Percentiles rank a stretch among this genome's conserved stretches.
Conservation (phyloP, 2,329 filamentous ascomycete species). For the Colletotrichum australisinense region DNA sequence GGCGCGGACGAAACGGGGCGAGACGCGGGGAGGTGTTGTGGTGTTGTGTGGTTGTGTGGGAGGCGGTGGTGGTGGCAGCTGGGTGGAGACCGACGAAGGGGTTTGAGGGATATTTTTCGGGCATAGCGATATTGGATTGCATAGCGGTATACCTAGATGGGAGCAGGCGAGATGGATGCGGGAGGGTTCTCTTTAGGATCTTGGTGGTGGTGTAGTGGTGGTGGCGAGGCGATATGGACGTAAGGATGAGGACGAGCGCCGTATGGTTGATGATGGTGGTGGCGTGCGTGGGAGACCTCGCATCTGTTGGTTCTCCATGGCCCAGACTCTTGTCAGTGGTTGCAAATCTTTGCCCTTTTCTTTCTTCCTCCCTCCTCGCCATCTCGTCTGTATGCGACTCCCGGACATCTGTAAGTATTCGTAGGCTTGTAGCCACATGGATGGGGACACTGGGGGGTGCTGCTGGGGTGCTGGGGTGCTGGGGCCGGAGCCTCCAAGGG, state of each 20-base stretch:
- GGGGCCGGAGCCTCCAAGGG: neutral
- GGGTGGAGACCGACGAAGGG: neutral
- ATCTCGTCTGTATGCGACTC: neutral
- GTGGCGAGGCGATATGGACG: neutral
- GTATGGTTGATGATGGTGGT: neutral
- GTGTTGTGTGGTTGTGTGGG: neutral
- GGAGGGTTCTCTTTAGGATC: neutral
- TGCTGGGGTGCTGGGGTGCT: neutral
- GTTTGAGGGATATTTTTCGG: too few species aligned
- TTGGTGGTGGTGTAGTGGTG: constrained; percentile 14
- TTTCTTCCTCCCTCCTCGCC: neutral
- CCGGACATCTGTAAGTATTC: neutral
- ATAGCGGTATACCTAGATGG: neutral
- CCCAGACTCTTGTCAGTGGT: neutral
- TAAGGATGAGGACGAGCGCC: neutral
- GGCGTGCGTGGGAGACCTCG: constrained; percentile 17
- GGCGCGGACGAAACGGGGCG: constrained; percentile 12
- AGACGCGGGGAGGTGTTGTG: constrained; percentile 7
- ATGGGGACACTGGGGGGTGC: neutral
- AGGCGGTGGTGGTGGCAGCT: neutral
- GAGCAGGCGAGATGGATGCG: neutral
- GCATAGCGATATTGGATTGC: too few species aligned
- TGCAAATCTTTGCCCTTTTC: neutral
- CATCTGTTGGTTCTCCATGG: constrained; percentile 2
- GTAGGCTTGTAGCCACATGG: neutral